These are phyloP conservation scores for Taphrina sp. DNA, from an alignment of 1,139 yeast genomes.

Conservation along the genomic window DNA sequence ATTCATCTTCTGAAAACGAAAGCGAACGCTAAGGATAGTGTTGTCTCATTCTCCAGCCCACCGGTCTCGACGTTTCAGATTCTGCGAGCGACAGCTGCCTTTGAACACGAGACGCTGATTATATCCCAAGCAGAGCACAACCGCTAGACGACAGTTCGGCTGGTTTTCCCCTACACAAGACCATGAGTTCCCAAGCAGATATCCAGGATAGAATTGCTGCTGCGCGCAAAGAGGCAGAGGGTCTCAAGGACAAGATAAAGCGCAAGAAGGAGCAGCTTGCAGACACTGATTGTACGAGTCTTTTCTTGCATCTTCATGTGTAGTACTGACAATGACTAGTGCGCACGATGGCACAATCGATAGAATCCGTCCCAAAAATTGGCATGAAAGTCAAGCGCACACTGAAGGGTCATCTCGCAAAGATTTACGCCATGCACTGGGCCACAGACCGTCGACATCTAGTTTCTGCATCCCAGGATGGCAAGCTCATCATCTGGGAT, in stretches of 20 bases:
- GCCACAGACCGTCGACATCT: conserved; percentile 58
- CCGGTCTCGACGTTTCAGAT: too few species aligned
- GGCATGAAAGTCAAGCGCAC: conserved; percentile 38
- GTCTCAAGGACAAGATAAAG: conserved; percentile 37
- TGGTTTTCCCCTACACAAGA: too few species aligned
- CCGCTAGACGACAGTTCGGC: too few species aligned
- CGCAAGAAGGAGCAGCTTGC: conserved; percentile 37
- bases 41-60: too few species aligned
- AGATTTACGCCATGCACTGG: conserved; percentile 71
- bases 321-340: conserved; percentile 17
- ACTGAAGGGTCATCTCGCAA: conserved; percentile 68
- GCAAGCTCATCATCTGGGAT: conserved; percentile 82
- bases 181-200: conserved; percentile 31
- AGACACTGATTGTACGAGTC: conserved; percentile 37
- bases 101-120: too few species aligned
- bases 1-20: too few species aligned
- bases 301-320: neutral
- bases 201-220: conserved; percentile 37
- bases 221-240: conserved; percentile 38
- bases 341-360: conserved; percentile 31
- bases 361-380: conserved; percentile 36
- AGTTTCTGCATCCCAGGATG: conserved; percentile 81
- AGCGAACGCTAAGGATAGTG: too few species aligned
- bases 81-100: too few species aligned
- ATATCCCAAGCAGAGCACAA: too few species aligned